Base-by-base conservation (phyloP, 2,329 filamentous ascomycete genomes). In the Sarocladium brachiariae region DNA sequence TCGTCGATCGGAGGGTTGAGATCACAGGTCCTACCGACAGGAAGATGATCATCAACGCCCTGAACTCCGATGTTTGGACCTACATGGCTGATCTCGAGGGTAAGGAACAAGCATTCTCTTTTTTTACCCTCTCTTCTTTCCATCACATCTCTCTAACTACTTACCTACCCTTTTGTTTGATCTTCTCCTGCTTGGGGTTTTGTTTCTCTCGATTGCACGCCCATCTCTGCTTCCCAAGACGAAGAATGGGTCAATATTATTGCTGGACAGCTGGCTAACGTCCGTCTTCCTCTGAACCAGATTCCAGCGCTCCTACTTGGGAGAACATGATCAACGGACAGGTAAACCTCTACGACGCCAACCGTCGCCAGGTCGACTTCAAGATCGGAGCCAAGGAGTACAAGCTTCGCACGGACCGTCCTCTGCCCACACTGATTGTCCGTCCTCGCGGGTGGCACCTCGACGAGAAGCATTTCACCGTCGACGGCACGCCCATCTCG, bases 51-150 rank as follows among this genome's bases (percentile, higher is more conserved):
- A 89, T 97, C 56, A 99, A 99, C 68, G 93, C 93, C 9, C 66
- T 97, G 66, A 99, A 97, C 70, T 86, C 92, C 41, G 81, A 97
- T 63, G 93, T 97, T 21, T 97, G 88, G 86, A 97, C 92, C 51
- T 99, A 97, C 65, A 99, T 99, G 93, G 93, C 93, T 45, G 93
- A 99, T 71, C 95, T 99, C 59, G 93, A 99, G 73, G 92, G 91
- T 93, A 69, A 62, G 78, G 67, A 16, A 21, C n/a, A 21, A 8
- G n/a, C 30, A 31, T n/a, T n/a, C n/a, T n/a, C n/a, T n/a, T n/a
- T n/a, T n/a, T 14, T 8, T 31, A 31, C 30, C 14, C 11, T 30
- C 27, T 19, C 18, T 16, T 33, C 21, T 34, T 11, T 23, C 33
- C 50, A 16, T 52, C 14, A 24, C 50, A 11, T 43, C 46, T 24